phyloP scores from a whole-genome alignment of 1,284 basidiomycete genomes.

The Ceratobasidium sp. region DNA sequence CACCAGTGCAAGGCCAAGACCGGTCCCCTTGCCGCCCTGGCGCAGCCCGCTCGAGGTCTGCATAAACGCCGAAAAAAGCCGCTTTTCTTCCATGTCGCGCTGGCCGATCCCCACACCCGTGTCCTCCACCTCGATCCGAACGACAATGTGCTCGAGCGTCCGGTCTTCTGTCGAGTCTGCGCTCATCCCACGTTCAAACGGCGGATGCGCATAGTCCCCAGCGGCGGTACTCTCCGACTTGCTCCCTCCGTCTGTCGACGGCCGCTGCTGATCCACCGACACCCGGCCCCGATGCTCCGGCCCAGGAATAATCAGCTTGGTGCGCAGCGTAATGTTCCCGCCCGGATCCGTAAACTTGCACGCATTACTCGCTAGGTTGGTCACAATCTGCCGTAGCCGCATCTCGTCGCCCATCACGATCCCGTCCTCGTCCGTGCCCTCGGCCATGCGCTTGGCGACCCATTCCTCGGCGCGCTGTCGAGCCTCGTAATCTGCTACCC shows the following conservation, averaged over 20 bases:
- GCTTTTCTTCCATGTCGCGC: conserved; percentile 77
- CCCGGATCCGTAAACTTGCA: conserved; percentile 80
- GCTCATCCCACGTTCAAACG: background rate
- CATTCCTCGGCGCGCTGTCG: conserved; percentile 53
- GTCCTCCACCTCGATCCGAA: conserved; percentile 83
- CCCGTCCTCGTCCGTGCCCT: conserved; percentile 66
- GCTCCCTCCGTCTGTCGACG: conserved; percentile 9
- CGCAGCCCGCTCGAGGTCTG: conserved; percentile 47
- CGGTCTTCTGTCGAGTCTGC: conserved; percentile 44
- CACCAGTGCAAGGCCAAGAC: conserved; percentile 86
- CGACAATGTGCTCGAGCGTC: conserved; percentile 71
- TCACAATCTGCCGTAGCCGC: conserved; percentile 82
- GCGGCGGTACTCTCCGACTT: conserved; percentile 6
- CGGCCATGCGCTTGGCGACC: conserved; percentile 60
- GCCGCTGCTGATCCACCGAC: conserved; percentile 15
- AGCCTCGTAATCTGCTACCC: conserved; percentile 52
- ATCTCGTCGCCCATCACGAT: conserved; percentile 84
- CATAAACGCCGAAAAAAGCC: conserved; percentile 65
- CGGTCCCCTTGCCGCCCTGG: conserved; percentile 84
- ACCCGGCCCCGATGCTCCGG: conserved; percentile 20
- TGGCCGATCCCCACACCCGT: conserved; percentile 81
- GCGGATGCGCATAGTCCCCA: conserved; percentile 7
- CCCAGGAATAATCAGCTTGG: conserved; percentile 60
- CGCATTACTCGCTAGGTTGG: conserved; percentile 70
- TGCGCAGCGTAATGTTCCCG: conserved; percentile 72